These are phyloP conservation scores for Anthracocystis setariae DNA, from an alignment of 1,284 basidiomycete genomes.

Conservation along the genomic window DNA sequence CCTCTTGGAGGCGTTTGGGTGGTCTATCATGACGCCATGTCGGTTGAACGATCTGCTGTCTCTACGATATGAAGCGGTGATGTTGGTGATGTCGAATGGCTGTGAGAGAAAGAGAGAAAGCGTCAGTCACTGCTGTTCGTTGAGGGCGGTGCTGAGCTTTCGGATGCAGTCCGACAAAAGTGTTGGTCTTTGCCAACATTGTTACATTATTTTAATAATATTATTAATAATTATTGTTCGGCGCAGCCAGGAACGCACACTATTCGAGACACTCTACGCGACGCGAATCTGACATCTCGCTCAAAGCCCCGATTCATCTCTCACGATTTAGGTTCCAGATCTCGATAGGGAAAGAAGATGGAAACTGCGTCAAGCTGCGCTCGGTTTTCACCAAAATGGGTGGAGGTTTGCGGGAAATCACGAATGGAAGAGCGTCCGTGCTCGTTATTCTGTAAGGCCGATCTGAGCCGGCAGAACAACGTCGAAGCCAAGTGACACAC, in stretches of 20 bases:
- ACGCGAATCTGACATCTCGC: slow-evolving; percentile 7
- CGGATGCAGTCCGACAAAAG: slow-evolving; percentile 4
- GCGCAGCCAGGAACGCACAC: slow-evolving; percentile 9
- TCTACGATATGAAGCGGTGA: not conserved
- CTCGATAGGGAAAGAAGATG: not conserved
- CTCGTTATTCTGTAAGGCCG: slow-evolving; percentile 4
- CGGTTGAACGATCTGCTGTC: not conserved
- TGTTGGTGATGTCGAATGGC: too few species aligned
- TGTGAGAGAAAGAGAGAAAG: not conserved
- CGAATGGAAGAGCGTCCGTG: slow-evolving; percentile 12
- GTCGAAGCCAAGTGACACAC: not conserved
- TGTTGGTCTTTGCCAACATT: slow-evolving; percentile 24
- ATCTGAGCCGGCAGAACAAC: slow-evolving; percentile 6
- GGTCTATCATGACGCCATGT: slow-evolving; percentile 30
- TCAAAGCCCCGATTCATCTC: slow-evolving; percentile 9
- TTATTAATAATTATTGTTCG: too few species aligned
- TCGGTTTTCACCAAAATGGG: not conserved
- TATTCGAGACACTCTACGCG: slow-evolving; percentile 36
- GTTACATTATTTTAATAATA: too few species aligned
- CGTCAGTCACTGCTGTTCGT: too few species aligned
- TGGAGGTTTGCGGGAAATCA: slow-evolving; percentile 11
- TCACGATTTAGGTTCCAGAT: not conserved
- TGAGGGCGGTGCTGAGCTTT: too few species aligned
- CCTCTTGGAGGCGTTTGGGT: slow-evolving; percentile 1
- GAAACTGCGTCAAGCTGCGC: slow-evolving; percentile 29